These are phyloP conservation scores for Babesia bovis DNA, from an alignment of 169 alveolate species.

Conservation along the genomic window DNA sequence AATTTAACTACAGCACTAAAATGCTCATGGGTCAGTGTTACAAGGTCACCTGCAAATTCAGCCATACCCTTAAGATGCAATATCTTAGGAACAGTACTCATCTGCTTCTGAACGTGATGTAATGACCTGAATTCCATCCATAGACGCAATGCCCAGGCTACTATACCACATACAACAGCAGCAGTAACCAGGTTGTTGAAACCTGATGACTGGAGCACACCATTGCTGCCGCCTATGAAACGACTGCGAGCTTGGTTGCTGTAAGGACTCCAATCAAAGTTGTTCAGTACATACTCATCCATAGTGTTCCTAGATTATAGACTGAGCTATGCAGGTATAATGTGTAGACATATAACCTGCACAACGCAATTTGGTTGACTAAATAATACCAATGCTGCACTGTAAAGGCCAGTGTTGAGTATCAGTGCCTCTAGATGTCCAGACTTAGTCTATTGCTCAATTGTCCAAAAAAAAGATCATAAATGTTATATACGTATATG, in stretches of 20 bases:
- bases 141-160: constrained; percentile 27
- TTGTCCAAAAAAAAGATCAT: too few species aligned
- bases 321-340: too few species aligned
- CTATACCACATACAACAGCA: constrained; percentile 19
- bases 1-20: constrained; percentile 36
- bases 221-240: constrained; percentile 40
- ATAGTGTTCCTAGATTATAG: background rate
- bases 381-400: too few species aligned
- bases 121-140: constrained; percentile 39
- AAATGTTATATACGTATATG: too few species aligned
- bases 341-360: too few species aligned
- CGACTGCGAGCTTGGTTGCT: constrained; percentile 46
- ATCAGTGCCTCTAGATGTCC: too few species aligned
- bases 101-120: constrained; percentile 2
- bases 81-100: constrained; percentile 22
- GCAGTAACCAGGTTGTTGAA: constrained; percentile 17
- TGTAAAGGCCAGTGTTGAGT: too few species aligned
- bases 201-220: constrained; percentile 48
- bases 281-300: constrained; percentile 24
- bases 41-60: constrained; percentile 38
- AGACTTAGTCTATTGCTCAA: too few species aligned
- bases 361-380: too few species aligned
- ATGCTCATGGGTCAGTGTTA: constrained; percentile 36
- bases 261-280: constrained; percentile 57
- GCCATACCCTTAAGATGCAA: constrained; percentile 58